Percentiles rank a stretch among this genome's conserved stretches.
phyloP scores from a whole-genome alignment of 2,329 filamentous ascomycete genomes.

The Drechslerella coelobrocha region DNA sequence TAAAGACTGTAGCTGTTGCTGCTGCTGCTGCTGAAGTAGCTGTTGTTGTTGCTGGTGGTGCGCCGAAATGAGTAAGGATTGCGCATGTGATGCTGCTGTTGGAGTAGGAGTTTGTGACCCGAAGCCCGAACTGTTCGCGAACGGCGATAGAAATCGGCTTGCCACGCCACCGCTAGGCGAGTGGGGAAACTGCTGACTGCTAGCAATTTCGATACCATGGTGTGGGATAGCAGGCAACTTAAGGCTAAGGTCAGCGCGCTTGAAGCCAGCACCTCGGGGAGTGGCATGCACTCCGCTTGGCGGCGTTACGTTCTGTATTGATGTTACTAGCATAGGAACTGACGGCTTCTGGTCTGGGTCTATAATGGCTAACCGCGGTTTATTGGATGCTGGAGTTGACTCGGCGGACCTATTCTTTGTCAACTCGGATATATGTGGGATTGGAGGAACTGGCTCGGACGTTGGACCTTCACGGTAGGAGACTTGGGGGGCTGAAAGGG shows the following conservation, averaged over 20 bases:
- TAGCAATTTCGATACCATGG: conserved; percentile 43
- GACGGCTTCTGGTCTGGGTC: conserved; percentile 37
- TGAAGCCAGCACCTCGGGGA: conserved; percentile 41
- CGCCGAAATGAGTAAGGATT: conserved; percentile 31
- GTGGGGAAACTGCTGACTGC: conserved; percentile 35
- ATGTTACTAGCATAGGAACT: conserved; percentile 34
- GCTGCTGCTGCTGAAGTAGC: neutral
- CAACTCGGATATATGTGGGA: conserved; percentile 35
- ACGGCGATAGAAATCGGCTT: conserved; percentile 37
- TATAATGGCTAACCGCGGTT: conserved; percentile 25
- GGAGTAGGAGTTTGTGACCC: conserved; percentile 45
- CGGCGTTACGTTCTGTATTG: conserved; percentile 17
- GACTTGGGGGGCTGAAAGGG: conserved; percentile 35
- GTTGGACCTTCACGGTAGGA: conserved; percentile 40
- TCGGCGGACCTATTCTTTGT: conserved; percentile 35
- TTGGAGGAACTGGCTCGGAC: conserved; percentile 39
- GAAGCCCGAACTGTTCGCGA: conserved; percentile 36
- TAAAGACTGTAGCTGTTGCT: conserved; percentile 15
- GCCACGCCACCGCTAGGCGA: conserved; percentile 20
- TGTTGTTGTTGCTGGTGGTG: no score
- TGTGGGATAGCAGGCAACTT: conserved; percentile 42
- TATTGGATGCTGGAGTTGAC: conserved; percentile 30
- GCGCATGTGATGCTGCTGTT: conserved; percentile 40
- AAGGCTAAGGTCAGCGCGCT: conserved; percentile 41
- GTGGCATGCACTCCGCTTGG: conserved; percentile 33